Percentiles rank a stretch among this genome's conserved stretches.
phyloP scores from a whole-genome alignment of 2,329 filamentous ascomycete genomes.

The Colletotrichum noveboracense region DNA sequence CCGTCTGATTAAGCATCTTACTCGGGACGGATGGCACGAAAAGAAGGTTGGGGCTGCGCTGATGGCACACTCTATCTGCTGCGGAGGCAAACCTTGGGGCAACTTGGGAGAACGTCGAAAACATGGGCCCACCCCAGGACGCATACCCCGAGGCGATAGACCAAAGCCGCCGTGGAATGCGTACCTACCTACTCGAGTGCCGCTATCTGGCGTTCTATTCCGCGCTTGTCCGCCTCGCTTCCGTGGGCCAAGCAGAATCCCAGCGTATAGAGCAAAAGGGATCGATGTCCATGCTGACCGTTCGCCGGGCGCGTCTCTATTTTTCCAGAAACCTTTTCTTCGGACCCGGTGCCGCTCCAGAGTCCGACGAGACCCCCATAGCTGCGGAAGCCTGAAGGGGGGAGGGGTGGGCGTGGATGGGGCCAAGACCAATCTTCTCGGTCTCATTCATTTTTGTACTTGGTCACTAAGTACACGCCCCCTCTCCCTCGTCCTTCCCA shows the following conservation, averaged over 20 bases:
- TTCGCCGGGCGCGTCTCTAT: neutral
- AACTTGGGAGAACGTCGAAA: neutral
- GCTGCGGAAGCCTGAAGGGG: neutral
- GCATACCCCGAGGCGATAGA: neutral
- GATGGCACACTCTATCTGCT: neutral
- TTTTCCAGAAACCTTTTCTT: constrained; percentile 13
- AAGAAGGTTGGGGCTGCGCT: neutral
- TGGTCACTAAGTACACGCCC: neutral
- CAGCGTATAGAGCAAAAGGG: neutral
- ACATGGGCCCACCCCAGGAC: neutral
- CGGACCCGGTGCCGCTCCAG: constrained; percentile 3
- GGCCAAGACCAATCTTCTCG: neutral
- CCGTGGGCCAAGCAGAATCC: neutral
- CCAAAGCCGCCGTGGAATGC: neutral
- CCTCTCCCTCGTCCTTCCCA: neutral
- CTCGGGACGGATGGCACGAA: neutral
- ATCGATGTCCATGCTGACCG: neutral
- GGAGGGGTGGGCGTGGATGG: neutral
- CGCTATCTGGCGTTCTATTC: neutral
- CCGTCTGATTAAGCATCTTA: constrained; percentile 15
- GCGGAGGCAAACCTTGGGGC: neutral
- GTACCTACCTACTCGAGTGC: neutral
- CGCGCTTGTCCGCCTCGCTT: neutral
- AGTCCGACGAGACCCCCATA: constrained; percentile 26
- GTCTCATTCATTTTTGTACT: neutral